Percentiles rank a stretch among this genome's conserved stretches.
Conservation (phyloP, 305 asterid species). For the Petunia hybrid region DNA sequence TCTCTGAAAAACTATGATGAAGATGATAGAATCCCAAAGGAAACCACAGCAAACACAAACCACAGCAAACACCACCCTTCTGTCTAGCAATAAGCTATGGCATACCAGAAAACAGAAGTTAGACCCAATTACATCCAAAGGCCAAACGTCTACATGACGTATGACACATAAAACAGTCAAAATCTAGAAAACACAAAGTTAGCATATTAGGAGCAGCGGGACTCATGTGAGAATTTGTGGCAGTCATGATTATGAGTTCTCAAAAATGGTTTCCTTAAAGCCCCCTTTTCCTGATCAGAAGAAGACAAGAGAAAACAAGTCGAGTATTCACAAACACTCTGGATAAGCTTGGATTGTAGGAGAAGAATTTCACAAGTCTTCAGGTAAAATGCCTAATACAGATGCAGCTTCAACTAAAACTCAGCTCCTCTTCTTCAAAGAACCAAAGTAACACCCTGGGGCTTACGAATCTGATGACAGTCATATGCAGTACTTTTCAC, state of each 20-base stretch:
- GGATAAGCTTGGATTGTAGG: conserved; percentile 6
- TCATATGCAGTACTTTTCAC: background rate
- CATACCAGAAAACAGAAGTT: background rate
- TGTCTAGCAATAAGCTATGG: background rate
- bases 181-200: background rate
- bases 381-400: background rate
- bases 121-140: background rate
- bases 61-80: background rate
- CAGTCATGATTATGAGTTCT: background rate
- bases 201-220: conserved; percentile 2
- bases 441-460: background rate
- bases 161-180: background rate
- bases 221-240: background rate
- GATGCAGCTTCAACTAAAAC: background rate
- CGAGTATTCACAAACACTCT: background rate
- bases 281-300: background rate
- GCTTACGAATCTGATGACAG: conserved; percentile 1
- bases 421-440: background rate
- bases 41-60: too few species aligned
- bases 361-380: background rate
- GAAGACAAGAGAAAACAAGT: background rate
- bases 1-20: too few species aligned
- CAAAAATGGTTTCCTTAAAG: background rate
- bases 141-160: background rate
- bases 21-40: too few species aligned